Percentiles rank a stretch among this genome's conserved stretches.
Conservation (phyloP, 2,329 filamentous ascomycete species). For the Byssoonygena ceratinophila region DNA sequence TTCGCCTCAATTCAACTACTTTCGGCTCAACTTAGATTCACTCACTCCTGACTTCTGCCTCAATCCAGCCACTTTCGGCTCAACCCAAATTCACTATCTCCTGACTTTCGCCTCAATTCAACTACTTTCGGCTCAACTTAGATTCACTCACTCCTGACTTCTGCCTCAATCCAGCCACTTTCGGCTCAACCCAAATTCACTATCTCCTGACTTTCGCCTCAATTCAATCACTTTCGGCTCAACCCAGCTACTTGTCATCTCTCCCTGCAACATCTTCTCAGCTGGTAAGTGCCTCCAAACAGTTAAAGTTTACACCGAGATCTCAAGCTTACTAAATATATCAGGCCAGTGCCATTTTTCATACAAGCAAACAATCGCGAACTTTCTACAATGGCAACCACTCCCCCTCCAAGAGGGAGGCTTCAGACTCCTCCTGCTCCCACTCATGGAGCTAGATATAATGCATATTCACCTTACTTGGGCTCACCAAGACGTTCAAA, state of each 20-base stretch:
- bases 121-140: too few relatives aligned
- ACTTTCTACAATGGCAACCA: slow-evolving; percentile 32
- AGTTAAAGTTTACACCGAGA: not conserved
- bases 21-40: too few relatives aligned
- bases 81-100: too few relatives aligned
- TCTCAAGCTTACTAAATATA: not conserved
- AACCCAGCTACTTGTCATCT: not conserved
- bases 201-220: too few relatives aligned
- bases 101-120: too few relatives aligned
- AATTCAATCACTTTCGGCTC: too few relatives aligned
- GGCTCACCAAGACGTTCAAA: slow-evolving; percentile 30
- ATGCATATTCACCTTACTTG: slow-evolving; percentile 33
- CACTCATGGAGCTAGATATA: slow-evolving; percentile 37
- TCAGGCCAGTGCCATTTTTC: not conserved
- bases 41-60: too few relatives aligned
- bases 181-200: too few relatives aligned
- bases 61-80: too few relatives aligned
- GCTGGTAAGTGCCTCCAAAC: not conserved
- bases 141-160: too few relatives aligned
- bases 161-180: too few relatives aligned
- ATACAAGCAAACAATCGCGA: not conserved
- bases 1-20: too few relatives aligned
- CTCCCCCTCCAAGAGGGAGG: slow-evolving; percentile 34
- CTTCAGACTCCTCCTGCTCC: slow-evolving; percentile 37
- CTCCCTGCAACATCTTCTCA: not conserved